Conservation (phyloP, 257 asterid genomes). For the Apocynum venetum region DNA sequence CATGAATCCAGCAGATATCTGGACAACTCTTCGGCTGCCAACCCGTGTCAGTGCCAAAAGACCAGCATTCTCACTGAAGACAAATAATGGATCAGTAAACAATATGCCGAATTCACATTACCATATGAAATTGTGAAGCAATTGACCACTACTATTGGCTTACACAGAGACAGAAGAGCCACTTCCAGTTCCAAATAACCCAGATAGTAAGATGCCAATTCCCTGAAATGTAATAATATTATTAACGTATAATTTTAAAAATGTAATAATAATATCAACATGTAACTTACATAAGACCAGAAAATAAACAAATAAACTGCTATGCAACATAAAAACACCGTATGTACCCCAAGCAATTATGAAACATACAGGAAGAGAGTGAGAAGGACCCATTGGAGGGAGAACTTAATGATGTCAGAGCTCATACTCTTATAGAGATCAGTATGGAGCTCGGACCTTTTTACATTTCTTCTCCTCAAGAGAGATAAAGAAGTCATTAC, state of each 20-base stretch:
- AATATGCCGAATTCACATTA: background rate
- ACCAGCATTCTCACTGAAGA: conserved; percentile 80
- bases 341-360: background rate
- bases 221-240: conserved; percentile 47
- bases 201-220: conserved; percentile 69
- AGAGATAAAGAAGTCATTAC: background rate
- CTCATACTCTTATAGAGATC: background rate
- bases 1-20: conserved; percentile 95
- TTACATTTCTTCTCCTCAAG: background rate
- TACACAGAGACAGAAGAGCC: conserved; percentile 94
- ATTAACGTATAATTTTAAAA: no score
- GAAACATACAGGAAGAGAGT: background rate
- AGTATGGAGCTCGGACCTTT: background rate
- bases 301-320: background rate
- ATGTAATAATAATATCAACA: background rate
- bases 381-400: background rate
- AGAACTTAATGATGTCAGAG: background rate
- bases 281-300: background rate
- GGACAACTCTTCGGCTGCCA: conserved; percentile 93
- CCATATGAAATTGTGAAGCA: background rate
- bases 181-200: conserved; percentile 71
- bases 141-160: conserved; percentile 23
- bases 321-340: background rate
- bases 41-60: conserved; percentile 86
- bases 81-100: background rate